Percentiles rank a stretch among this genome's conserved stretches.
Conservation (phyloP, 768 basidiomycete species). For the Phaeotremella skinneri region DNA sequence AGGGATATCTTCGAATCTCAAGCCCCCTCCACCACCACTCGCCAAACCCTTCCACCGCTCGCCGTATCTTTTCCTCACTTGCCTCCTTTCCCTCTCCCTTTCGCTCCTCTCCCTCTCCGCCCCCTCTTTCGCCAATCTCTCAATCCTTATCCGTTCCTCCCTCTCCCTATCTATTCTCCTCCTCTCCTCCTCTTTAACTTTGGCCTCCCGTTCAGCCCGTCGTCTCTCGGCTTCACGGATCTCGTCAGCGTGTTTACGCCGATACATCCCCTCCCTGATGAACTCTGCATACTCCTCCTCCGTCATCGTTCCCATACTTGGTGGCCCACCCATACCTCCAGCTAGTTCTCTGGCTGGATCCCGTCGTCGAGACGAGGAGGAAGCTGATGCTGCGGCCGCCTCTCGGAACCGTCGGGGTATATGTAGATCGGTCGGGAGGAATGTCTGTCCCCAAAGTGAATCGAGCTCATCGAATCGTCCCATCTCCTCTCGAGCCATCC, state of each 20-base stretch:
- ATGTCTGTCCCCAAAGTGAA: neutral
- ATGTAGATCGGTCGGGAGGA: conserved; percentile 55
- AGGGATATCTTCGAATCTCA: conserved; percentile 42
- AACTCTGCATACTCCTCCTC: conserved; percentile 87
- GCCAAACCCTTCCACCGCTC: conserved; percentile 33
- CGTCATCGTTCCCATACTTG: conserved; percentile 61
- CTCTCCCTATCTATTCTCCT: conserved; percentile 21
- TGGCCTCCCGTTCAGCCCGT: conserved; percentile 55
- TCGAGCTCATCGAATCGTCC: neutral
- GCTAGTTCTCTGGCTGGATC: conserved; percentile 54
- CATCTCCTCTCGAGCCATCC: conserved; percentile 22
- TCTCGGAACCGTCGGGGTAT: conserved; percentile 69
- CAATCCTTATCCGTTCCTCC: conserved; percentile 32
- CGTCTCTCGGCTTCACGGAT: conserved; percentile 29
- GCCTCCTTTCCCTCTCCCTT: conserved; percentile 6
- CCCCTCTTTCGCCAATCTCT: conserved; percentile 16
- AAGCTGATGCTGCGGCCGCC: conserved; percentile 30
- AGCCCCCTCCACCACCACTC: conserved; percentile 17
- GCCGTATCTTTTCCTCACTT: conserved; percentile 33
- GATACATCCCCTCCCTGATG: conserved; percentile 82
- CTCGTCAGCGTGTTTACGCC: conserved; percentile 52
- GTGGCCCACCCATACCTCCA: conserved; percentile 48
- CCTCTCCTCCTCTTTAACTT: conserved; percentile 51
- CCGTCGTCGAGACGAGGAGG: conserved; percentile 13
- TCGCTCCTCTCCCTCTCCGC: conserved; percentile 49